Evolutionary conservation across 2,329 filamentous ascomycete genomes (phyloP).

Genomic region (Aspergillus tanneri): DNA sequence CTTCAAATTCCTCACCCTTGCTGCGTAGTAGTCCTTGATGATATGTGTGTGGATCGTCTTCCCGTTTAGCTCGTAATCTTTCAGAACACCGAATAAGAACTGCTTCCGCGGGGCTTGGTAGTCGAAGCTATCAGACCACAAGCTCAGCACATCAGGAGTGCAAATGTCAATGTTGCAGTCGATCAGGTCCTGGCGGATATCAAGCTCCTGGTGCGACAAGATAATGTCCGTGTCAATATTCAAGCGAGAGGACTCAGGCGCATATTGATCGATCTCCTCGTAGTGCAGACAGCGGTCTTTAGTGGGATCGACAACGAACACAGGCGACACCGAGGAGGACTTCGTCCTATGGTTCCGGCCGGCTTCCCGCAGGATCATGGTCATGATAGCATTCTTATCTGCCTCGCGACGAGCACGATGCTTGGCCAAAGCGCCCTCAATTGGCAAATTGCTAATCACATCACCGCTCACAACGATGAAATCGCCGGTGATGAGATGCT

Average conservation of each 20-base stretch:
- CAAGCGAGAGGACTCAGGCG: slow-evolving; percentile 53
- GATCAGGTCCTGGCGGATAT: slow-evolving; percentile 81
- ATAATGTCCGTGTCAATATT: slow-evolving; percentile 78
- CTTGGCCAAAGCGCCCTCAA: slow-evolving; percentile 73
- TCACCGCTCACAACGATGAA: slow-evolving; percentile 93
- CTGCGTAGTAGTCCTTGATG: slow-evolving; percentile 77
- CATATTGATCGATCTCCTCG: slow-evolving; percentile 75
- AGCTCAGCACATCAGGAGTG: slow-evolving; percentile 87
- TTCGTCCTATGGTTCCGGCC: slow-evolving; percentile 75
- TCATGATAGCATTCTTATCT: slow-evolving; percentile 97
- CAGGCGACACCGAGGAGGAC: slow-evolving; percentile 69
- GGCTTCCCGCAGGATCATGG: slow-evolving; percentile 80
- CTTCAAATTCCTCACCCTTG: slow-evolving; percentile 78
- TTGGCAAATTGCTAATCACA: slow-evolving; percentile 80
- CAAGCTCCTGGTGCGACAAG: slow-evolving; percentile 70
- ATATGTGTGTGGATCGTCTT: slow-evolving; percentile 95
- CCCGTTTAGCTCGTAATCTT: slow-evolving; percentile 94
- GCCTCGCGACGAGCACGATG: slow-evolving; percentile 78
- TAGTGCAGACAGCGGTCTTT: slow-evolving; percentile 87
- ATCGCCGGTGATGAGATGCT: slow-evolving; percentile 80
- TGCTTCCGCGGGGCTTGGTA: slow-evolving; percentile 87
- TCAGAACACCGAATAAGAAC: slow-evolving; percentile 87
- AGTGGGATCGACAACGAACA: slow-evolving; percentile 81
- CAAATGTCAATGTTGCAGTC: slow-evolving; percentile 97
- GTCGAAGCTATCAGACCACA: slow-evolving; percentile 98